A percentile compares a stretch with the other conserved stretches of the same genome.
Conservation (phyloP, 2,329 filamentous ascomycete genomes). For the Emmonsiellopsis sp. region DNA sequence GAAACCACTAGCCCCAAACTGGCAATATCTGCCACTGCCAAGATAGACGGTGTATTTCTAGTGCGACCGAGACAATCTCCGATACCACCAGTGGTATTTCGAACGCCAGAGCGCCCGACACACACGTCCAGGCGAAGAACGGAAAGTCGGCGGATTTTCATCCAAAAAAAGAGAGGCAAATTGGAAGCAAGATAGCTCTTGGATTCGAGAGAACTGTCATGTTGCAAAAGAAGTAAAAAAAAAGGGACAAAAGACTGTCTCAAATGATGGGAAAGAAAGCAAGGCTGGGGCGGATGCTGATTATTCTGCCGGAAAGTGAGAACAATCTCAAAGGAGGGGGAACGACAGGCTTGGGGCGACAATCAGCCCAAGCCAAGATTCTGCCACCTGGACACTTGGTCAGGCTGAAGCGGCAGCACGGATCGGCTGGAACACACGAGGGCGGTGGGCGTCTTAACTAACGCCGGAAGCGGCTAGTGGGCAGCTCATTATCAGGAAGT, state of each 20-base stretch:
- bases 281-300: too few relatives aligned
- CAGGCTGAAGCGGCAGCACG: neutral
- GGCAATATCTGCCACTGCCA: conserved; percentile 2
- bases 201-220: neutral
- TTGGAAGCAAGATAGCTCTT: too few relatives aligned
- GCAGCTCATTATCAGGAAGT: too few relatives aligned
- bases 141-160: neutral
- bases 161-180: neutral
- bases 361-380: too few relatives aligned
- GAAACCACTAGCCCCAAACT: neutral
- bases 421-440: neutral
- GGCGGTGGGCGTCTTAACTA: neutral
- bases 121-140: neutral
- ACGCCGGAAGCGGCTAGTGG: too few relatives aligned
- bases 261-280: too few relatives aligned
- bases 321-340: neutral
- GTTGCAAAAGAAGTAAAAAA: neutral
- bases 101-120: neutral
- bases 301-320: neutral
- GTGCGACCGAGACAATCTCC: neutral
- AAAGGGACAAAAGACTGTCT: neutral
- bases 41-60: neutral
- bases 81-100: conserved; percentile 1
- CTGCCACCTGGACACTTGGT: neutral
- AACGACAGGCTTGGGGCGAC: too few relatives aligned